A percentile compares a stretch with the other conserved stretches of the same genome.
Conservation (phyloP, 495 filamentous ascomycete genomes). For the Penicillium lagena region DNA sequence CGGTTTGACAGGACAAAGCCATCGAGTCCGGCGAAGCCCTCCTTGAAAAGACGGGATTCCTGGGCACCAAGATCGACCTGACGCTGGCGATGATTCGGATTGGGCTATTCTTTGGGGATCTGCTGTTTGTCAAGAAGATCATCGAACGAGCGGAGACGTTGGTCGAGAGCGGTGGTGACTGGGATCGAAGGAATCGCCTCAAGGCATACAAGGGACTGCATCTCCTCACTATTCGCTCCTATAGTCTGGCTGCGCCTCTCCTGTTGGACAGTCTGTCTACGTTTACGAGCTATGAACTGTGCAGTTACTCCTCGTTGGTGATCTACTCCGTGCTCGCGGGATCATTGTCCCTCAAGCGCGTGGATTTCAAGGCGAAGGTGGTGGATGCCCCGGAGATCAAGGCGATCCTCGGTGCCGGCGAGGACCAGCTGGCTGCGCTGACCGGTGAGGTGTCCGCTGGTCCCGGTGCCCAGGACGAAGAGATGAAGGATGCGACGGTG, state of each 20-base stretch:
- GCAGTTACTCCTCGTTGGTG: conserved; percentile 88
- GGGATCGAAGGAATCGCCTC: conserved; percentile 94
- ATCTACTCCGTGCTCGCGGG: conserved; percentile 94
- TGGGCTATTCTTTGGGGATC: conserved; percentile 92
- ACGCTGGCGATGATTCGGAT: conserved; percentile 94
- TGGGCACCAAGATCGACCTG: conserved; percentile 94
- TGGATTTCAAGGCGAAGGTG: conserved; percentile 98
- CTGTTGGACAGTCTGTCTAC: conserved; percentile 94
- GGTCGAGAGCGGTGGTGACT: conserved; percentile 92
- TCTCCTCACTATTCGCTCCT: conserved; percentile 83
- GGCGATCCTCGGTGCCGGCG: conserved; percentile 84
- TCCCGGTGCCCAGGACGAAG: conserved; percentile 68
- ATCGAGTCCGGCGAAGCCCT: conserved; percentile 86
- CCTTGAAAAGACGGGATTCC: conserved; percentile 86
- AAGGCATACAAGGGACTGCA: conserved; percentile 98
- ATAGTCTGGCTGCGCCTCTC: conserved; percentile 82
- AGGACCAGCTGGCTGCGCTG: conserved; percentile 77
- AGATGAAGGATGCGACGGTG: conserved; percentile 60
- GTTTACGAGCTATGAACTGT: conserved; percentile 98
- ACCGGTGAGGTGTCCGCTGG: conserved; percentile 69
- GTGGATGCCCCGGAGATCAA: conserved; percentile 97
- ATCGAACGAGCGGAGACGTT: conserved; percentile 84
- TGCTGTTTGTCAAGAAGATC: conserved; percentile 82
- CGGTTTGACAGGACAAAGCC: conserved; percentile 69
- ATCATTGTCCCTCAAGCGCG: conserved; percentile 86